Evolutionary conservation across 805 yeast species (phyloP), one percentile per base, ranked within the genome.

Genomic region (Lachancea sp.): DNA sequence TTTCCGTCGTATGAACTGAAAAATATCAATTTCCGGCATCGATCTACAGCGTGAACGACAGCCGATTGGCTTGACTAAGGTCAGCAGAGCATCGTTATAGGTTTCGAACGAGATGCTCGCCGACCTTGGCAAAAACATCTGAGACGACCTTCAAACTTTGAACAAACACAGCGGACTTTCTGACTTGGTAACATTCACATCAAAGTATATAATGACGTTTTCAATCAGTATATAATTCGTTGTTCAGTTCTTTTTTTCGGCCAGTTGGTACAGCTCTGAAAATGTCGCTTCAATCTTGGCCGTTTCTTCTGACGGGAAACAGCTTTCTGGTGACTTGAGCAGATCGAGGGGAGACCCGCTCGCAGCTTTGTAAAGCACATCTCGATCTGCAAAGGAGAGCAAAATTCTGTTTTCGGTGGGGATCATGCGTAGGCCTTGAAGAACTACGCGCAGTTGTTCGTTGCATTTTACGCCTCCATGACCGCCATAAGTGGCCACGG

Each of bases 401-500:
- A 38, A 18, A 4, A 50, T 50, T 16, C 37, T 41, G n/a, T 41
- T 45, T 13, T 43, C 37, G 8, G 46, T 34, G 5, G 49, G 46
- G 29, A 42, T 36, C 56, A 55, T 52, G 20, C 44, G 35, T 11
- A 52, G 20, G 31, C 56, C 52, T 22, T 50, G 37, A 32, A 53
- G 35, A 46, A 63, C 63, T 37, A 53, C 38, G 44, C 47, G 54
- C 46, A 61, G 36, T 26, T 62, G 66, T n/a, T 30, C 47, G 25
- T 53, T 52, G 33, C 62, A 56, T 38, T 51, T 49, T 22, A 29
- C 33, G 11, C 69, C 69, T 2, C 69, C 67, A 41, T 54, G 56
- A 27, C 60, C 54, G 7, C 65, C 70, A 44, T 62, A 66, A 15
- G 60, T 48, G n/a, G 64, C 62, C 15, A 68, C 47, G 36, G 54